A percentile compares a stretch with the other conserved stretches of the same genome.
phyloP scores from a whole-genome alignment of 2,329 filamentous ascomycete genomes.

The Cercospora citrullina region DNA sequence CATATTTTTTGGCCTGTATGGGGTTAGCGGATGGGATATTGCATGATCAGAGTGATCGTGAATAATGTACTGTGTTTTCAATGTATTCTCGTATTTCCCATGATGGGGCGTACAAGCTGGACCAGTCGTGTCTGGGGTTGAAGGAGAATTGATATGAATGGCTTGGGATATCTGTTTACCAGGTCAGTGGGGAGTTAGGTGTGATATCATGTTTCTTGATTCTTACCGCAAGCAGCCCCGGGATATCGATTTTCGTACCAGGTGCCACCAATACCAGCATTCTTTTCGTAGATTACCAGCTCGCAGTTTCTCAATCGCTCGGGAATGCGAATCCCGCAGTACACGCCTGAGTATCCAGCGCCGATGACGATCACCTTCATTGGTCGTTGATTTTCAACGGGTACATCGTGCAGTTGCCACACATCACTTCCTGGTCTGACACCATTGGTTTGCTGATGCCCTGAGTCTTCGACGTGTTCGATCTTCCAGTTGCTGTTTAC shows the following conservation, averaged over 20 bases:
- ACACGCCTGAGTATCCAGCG: constrained; percentile 48
- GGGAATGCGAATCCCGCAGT: constrained; percentile 47
- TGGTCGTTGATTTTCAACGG: constrained; percentile 46
- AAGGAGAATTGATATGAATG: constrained; percentile 49
- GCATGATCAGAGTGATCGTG: neutral
- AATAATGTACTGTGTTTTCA: constrained; percentile 10
- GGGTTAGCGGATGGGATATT: neutral
- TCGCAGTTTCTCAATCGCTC: constrained; percentile 44
- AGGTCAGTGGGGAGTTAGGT: neutral
- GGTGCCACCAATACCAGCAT: constrained; percentile 39
- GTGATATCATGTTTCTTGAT: neutral
- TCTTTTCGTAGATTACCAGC: constrained; percentile 48
- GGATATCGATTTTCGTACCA: constrained; percentile 47
- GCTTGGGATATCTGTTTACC: constrained; percentile 40
- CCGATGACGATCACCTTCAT: constrained; percentile 49
- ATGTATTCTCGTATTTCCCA: constrained; percentile 27
- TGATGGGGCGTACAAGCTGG: constrained; percentile 45
- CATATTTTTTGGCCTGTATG: constrained; percentile 19
- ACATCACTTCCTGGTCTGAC: constrained; percentile 1
- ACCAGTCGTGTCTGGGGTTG: constrained; percentile 46
- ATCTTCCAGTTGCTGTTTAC: constrained; percentile 21
- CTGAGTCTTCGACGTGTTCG: constrained; percentile 23
- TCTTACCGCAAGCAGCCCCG: constrained; percentile 43
- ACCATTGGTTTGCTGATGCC: neutral
- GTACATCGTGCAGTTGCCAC: constrained; percentile 41